Conservation (phyloP, 768 basidiomycete species). For the Pisolithus marmoratus region DNA sequence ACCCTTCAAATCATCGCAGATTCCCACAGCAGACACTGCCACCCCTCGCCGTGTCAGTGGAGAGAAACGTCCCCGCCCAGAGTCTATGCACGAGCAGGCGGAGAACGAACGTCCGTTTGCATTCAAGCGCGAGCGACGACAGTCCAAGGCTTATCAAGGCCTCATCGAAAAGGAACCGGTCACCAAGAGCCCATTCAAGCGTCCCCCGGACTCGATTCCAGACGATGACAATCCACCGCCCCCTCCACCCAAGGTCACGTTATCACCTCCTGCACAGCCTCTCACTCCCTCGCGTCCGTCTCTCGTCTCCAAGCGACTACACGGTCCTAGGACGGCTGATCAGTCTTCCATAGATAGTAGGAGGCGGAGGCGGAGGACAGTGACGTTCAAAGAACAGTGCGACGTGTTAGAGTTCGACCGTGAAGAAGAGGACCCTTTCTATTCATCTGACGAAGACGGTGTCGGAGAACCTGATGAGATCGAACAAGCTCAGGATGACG, state of each 20-base stretch:
- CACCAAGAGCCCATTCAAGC: constrained; percentile 75
- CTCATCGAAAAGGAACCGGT: constrained; percentile 75
- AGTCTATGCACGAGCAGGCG: constrained; percentile 64
- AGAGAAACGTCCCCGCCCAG: constrained; percentile 71
- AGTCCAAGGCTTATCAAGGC: constrained; percentile 69
- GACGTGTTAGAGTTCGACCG: constrained; percentile 79
- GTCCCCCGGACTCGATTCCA: constrained; percentile 11
- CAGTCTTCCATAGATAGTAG: constrained; percentile 25
- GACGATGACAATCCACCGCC: constrained; percentile 27
- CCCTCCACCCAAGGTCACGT: constrained; percentile 21
- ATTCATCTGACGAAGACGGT: constrained; percentile 33
- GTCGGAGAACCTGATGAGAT: constrained; percentile 11
- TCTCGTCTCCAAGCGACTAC: constrained; percentile 65
- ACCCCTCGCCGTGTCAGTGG: constrained; percentile 54
- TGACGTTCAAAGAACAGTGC: constrained; percentile 73
- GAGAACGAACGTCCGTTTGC: constrained; percentile 70
- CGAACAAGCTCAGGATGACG: constrained; percentile 14
- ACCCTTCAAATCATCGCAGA: constrained; percentile 74
- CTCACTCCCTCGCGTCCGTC: constrained; percentile 48
- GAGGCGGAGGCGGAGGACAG: constrained; percentile 65
- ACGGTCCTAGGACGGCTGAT: constrained; percentile 64
- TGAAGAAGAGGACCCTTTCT: constrained; percentile 50
- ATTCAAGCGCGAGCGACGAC: constrained; percentile 65
- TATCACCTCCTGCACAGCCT: constrained; percentile 25
- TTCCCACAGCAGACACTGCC: constrained; percentile 31